These are phyloP conservation scores for Acer negundo DNA, from an alignment of 345 rosid species.

Conservation along the genomic window DNA sequence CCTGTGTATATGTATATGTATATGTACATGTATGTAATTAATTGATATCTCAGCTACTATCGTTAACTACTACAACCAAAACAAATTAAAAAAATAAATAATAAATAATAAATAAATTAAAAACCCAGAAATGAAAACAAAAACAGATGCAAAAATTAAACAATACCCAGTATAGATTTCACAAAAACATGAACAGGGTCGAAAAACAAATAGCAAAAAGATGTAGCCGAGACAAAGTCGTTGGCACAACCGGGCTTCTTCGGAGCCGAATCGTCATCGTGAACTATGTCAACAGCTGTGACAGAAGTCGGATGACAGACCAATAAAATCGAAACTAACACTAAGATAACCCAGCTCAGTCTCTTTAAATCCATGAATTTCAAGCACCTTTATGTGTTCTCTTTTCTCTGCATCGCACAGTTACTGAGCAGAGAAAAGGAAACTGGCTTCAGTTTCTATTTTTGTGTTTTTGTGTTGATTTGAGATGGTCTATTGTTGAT, in stretches of 20 bases:
- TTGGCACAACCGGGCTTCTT: conserved; percentile 99
- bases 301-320: conserved; percentile 44
- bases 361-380: conserved; percentile 63
- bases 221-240: conserved; percentile 86
- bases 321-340: conserved; percentile 49
- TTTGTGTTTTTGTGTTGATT: background rate
- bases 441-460: background rate
- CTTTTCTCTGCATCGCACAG: conserved; percentile 32
- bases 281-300: conserved; percentile 85
- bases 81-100: background rate
- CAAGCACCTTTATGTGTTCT: conserved; percentile 7
- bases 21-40: no score
- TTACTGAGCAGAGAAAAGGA: background rate
- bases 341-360: conserved; percentile 32
- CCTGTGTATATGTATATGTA: conserved; percentile 6
- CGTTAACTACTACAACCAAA: background rate
- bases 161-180: conserved; percentile 32
- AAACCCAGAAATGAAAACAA: background rate
- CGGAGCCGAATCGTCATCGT: conserved; percentile 85
- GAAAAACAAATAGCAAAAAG: conserved; percentile 18
- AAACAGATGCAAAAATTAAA: conserved; percentile 17
- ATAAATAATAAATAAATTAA: no score
- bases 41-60: background rate
- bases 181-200: no score
- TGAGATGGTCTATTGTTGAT: no score